A percentile compares a stretch with the other conserved stretches of the same genome.
These are phyloP conservation scores for Moringa oleifera DNA, from an alignment of 345 rosid species.

Conservation along the genomic window DNA sequence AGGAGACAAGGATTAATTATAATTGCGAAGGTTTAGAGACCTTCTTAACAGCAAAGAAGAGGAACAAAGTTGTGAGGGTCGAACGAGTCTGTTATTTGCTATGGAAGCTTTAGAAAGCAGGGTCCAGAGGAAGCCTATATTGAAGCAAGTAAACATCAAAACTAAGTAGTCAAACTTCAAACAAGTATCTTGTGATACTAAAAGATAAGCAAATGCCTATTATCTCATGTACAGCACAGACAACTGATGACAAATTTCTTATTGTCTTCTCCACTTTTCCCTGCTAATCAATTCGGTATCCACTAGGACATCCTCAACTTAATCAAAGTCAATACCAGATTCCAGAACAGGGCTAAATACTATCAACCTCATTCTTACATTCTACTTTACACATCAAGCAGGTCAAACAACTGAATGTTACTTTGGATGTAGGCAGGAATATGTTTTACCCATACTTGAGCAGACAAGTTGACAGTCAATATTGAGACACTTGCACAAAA, in stretches of 20 bases:
- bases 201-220: neutral
- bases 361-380: too few species aligned
- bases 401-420: neutral
- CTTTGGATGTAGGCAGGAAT: neutral
- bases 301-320: neutral
- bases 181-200: too few species aligned
- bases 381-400: neutral
- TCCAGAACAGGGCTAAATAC: neutral
- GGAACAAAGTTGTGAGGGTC: too few species aligned
- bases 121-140: neutral
- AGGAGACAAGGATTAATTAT: neutral
- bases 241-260: neutral
- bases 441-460: neutral
- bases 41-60: neutral
- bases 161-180: neutral
- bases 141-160: neutral
- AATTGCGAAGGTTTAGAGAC: neutral
- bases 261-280: neutral
- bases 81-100: too few species aligned
- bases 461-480: neutral
- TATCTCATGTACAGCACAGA: neutral
- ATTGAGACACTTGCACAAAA: neutral
- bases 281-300: neutral
- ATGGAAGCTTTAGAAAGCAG: neutral
- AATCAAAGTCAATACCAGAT: neutral